phyloP scores from a whole-genome alignment of 1,284 basidiomycete species.

The Apiotrichum siamense region DNA sequence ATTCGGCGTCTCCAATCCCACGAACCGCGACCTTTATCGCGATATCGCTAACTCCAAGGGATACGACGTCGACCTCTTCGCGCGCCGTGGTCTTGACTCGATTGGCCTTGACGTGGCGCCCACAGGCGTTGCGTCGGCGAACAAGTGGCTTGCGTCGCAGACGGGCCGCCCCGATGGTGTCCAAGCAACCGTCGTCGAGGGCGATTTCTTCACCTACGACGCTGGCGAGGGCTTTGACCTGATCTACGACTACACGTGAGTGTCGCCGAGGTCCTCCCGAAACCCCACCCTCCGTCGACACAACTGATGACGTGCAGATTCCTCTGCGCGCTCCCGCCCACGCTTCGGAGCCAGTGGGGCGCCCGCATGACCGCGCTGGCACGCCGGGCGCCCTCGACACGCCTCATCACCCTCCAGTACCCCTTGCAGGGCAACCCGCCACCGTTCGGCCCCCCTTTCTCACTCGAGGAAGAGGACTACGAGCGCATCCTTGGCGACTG shows the following conservation, averaged over 20 bases:
- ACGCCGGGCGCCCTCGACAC: slow-evolving; percentile 54
- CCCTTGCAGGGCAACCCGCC: slow-evolving; percentile 46
- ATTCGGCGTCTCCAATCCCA: background rate
- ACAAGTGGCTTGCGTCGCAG: slow-evolving; percentile 46
- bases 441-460: slow-evolving; percentile 58
- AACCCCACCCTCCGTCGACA: slow-evolving; percentile 6
- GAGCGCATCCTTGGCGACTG: slow-evolving; percentile 52
- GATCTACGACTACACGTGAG: slow-evolving; percentile 64
- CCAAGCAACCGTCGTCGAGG: slow-evolving; percentile 43
- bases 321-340: slow-evolving; percentile 63
- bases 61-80: slow-evolving; percentile 60
- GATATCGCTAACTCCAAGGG: too few species aligned
- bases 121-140: slow-evolving; percentile 54
- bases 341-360: slow-evolving; percentile 56
- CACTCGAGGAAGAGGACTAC: slow-evolving; percentile 58
- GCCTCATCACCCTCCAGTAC: slow-evolving; percentile 56
- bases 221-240: slow-evolving; percentile 53
- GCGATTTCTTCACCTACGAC: slow-evolving; percentile 56
- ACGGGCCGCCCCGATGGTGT: slow-evolving; percentile 2
- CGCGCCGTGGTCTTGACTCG: slow-evolving; percentile 51
- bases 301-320: too few species aligned
- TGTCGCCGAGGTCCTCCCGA: slow-evolving; percentile 13
- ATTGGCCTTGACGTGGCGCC: slow-evolving; percentile 57
- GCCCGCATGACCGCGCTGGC: slow-evolving; percentile 55
- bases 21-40: too few species aligned